Evolutionary conservation across 2,329 filamentous ascomycete genomes (phyloP).

Genomic region (Sporothrix dimorphospora): DNA sequence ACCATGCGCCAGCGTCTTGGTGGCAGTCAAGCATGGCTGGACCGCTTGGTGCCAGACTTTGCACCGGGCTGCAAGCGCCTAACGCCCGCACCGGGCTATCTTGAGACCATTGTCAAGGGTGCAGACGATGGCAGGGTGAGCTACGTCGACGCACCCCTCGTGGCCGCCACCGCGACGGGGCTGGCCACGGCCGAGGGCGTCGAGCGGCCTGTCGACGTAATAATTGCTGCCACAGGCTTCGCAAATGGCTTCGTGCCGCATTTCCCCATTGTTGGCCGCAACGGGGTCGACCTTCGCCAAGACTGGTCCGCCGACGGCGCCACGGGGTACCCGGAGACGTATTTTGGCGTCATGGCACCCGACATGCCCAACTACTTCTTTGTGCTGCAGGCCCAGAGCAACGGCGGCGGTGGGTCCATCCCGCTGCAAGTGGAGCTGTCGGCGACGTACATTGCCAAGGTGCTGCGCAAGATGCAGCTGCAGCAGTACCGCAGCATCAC

Average conservation of each 20-base stretch:
- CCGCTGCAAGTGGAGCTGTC: slow-evolving; percentile 33
- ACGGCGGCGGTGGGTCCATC: slow-evolving; percentile 31
- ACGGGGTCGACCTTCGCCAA: neutral
- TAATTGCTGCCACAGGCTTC: slow-evolving; percentile 1
- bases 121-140: neutral
- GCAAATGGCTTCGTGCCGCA: neutral
- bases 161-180: neutral
- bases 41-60: slow-evolving; percentile 34
- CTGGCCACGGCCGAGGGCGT: neutral
- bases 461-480: slow-evolving; percentile 33
- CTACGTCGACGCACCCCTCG: neutral
- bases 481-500: slow-evolving; percentile 31
- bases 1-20: slow-evolving; percentile 28
- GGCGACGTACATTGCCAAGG: slow-evolving; percentile 32
- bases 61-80: slow-evolving; percentile 36
- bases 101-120: slow-evolving; percentile 29
- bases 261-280: slow-evolving; percentile 10
- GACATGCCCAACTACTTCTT: slow-evolving; percentile 9
- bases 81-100: slow-evolving; percentile 38
- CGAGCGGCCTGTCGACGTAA: slow-evolving; percentile 1
- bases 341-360: slow-evolving; percentile 8
- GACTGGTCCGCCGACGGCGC: slow-evolving; percentile 1
- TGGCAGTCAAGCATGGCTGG: slow-evolving; percentile 25
- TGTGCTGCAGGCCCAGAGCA: slow-evolving; percentile 30
- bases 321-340: slow-evolving; percentile 1